These are phyloP conservation scores for Pyricularia grisea DNA, from an alignment of 2,329 filamentous ascomycete genomes.

Conservation along the genomic window DNA sequence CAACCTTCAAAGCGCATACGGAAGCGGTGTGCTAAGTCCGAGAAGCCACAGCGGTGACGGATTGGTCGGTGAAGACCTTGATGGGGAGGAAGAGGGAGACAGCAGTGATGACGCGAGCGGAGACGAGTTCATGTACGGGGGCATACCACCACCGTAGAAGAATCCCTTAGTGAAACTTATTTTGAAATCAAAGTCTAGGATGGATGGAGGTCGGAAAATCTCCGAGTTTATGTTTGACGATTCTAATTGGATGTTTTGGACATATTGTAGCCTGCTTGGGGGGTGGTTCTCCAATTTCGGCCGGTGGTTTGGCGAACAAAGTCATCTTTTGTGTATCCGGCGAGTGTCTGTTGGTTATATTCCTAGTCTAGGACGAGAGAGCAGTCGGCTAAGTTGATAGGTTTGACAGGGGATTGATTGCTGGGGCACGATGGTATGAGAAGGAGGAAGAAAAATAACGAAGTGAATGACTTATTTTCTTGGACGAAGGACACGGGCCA, in stretches of 20 bases:
- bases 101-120: slow-evolving; percentile 29
- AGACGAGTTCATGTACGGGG: slow-evolving; percentile 47
- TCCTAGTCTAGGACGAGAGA: neutral
- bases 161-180: neutral
- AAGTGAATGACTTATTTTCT: neutral
- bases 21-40: slow-evolving; percentile 42
- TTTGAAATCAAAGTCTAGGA: neutral
- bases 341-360: neutral
- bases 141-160: neutral
- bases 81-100: neutral
- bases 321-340: neutral
- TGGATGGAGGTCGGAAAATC: neutral
- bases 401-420: neutral
- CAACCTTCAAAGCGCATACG: slow-evolving; percentile 52
- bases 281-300: neutral
- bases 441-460: neutral
- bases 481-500: neutral
- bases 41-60: slow-evolving; percentile 28
- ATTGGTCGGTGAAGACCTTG: neutral
- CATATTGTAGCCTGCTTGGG: neutral
- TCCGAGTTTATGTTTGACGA: neutral
- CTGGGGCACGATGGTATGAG: neutral
- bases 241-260: neutral
- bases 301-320: neutral
- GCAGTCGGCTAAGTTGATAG: neutral